Evolutionary conservation across 495 filamentous ascomycete genomes (phyloP), one percentile per base, ranked within the genome.

Genomic region (Neohortaea acidophila): DNA sequence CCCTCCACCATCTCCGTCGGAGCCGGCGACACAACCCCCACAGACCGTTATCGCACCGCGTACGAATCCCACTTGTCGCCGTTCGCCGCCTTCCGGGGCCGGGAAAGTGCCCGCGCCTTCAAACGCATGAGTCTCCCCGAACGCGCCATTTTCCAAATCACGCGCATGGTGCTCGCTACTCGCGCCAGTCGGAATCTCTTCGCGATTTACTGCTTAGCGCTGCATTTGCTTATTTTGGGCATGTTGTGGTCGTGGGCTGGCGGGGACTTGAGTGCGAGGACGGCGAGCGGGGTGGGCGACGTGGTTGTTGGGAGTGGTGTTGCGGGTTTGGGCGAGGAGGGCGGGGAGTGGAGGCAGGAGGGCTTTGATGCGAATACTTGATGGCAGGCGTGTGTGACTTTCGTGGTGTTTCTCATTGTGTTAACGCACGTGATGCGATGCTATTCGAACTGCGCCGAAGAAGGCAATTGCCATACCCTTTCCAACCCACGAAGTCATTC

Each of bases 31-130:
- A 75, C 67, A 52, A 75, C 65, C 14, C 61, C 67, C 8, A 70
- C 73, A 0, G 85, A 96, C 55, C 73, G 86, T 20, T 99, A 99
- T 53, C 72, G 84, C 36, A 79, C 81, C 34, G 81, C 86, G 7
- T 99, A 99, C 58, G 89, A 99, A 61, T 79, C 80, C 15, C 87
- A 84, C 52, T 78, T 97, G 22, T 92, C 84, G 10, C 89, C 89
- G 0, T 99, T 99, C 52, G 86, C 87, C 19, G 84, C 82, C 5
- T 97, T 96, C 60, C 70, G 85, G 26, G 85, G 89, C 4, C 75
- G 86, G 25, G 89, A 99, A 64, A 81, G 79, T 24, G 77, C 83
- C 4, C 67, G 89, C 21, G 91, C 89, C n/a, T 84, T 92, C 57
- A 85, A 87, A 51, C 75, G 89, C 21, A 93, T 99, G 87, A 83